Evolutionary conservation across 2,329 filamentous ascomycete genomes (phyloP).

Genomic region (Fusarium palustre): DNA sequence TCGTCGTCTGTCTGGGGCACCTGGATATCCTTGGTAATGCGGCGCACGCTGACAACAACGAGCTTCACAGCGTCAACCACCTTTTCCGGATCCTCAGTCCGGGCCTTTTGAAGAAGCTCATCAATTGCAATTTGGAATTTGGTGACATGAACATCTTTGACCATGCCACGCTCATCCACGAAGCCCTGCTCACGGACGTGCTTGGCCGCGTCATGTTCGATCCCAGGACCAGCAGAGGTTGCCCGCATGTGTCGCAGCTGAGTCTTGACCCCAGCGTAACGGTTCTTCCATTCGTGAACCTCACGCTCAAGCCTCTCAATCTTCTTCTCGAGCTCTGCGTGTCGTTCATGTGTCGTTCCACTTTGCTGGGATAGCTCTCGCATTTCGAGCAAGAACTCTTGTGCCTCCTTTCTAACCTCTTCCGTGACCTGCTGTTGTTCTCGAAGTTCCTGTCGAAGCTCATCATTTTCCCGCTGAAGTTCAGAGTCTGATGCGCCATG

Average conservation of each 20-base stretch:
- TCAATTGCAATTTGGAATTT: constrained; percentile 96
- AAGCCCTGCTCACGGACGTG: constrained; percentile 75
- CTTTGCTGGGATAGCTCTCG: constrained; percentile 84
- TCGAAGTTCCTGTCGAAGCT: constrained; percentile 71
- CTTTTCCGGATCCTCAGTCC: constrained; percentile 76
- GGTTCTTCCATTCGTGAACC: constrained; percentile 88
- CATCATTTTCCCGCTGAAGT: constrained; percentile 75
- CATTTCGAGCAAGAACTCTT: constrained; percentile 90
- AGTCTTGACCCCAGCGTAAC: constrained; percentile 88
- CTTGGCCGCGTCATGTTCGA: constrained; percentile 76
- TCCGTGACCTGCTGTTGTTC: constrained; percentile 87
- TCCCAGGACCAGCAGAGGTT: constrained; percentile 78
- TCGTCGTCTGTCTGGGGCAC: constrained; percentile 66
- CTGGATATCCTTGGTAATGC: constrained; percentile 85
- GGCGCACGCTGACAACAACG: constrained; percentile 83
- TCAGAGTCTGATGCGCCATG: constrained; percentile 61
- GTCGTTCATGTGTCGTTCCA: constrained; percentile 80
- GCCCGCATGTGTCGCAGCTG: constrained; percentile 85
- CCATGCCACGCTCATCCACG: constrained; percentile 76
- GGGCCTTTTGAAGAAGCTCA: constrained; percentile 83
- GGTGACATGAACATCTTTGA: constrained; percentile 93
- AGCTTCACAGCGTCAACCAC: constrained; percentile 89
- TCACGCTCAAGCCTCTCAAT: constrained; percentile 84
- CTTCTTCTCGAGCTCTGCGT: constrained; percentile 80
- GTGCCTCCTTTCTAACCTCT: constrained; percentile 86